phyloP scores from a whole-genome alignment of 805 yeast species.

The Wickerhamiella dianesei region DNA sequence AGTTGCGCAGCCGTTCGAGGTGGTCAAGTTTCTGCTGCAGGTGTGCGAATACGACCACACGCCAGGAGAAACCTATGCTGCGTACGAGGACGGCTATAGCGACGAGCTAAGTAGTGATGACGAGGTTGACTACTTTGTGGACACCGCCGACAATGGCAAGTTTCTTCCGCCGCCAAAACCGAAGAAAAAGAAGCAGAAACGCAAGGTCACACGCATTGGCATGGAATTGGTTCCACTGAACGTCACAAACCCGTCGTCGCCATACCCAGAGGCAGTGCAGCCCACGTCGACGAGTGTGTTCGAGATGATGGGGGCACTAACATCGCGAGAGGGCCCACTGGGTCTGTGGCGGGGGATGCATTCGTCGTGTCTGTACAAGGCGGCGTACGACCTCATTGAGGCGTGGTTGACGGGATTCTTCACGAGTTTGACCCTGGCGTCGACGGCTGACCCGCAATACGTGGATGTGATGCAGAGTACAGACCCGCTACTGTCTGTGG shows the following conservation, averaged over 20 bases:
- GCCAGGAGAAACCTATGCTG: slow-evolving; percentile 9
- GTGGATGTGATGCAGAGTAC: slow-evolving; percentile 67
- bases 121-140: slow-evolving; percentile 33
- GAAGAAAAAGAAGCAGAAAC: background rate
- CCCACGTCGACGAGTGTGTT: slow-evolving; percentile 23
- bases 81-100: slow-evolving; percentile 20
- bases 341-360: slow-evolving; percentile 55
- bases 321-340: slow-evolving; percentile 54
- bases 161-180: slow-evolving; percentile 1
- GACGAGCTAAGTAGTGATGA: slow-evolving; percentile 15
- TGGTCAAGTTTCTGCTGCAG: slow-evolving; percentile 63
- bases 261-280: slow-evolving; percentile 10
- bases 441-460: slow-evolving; percentile 79
- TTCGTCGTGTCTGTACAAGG: slow-evolving; percentile 63
- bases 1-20: slow-evolving; percentile 79
- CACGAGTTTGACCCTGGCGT: slow-evolving; percentile 48
- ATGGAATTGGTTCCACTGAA: slow-evolving; percentile 6
- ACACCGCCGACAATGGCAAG: slow-evolving; percentile 5
- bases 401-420: slow-evolving; percentile 87
- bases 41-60: slow-evolving; percentile 39
- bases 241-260: background rate
- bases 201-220: slow-evolving; percentile 2
- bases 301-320: slow-evolving; percentile 33
- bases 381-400: slow-evolving; percentile 62
- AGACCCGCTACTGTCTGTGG: slow-evolving; percentile 54